phyloP scores from a whole-genome alignment of 2,329 filamentous ascomycete genomes.

The Aspergillus oerlinghausenensis region DNA sequence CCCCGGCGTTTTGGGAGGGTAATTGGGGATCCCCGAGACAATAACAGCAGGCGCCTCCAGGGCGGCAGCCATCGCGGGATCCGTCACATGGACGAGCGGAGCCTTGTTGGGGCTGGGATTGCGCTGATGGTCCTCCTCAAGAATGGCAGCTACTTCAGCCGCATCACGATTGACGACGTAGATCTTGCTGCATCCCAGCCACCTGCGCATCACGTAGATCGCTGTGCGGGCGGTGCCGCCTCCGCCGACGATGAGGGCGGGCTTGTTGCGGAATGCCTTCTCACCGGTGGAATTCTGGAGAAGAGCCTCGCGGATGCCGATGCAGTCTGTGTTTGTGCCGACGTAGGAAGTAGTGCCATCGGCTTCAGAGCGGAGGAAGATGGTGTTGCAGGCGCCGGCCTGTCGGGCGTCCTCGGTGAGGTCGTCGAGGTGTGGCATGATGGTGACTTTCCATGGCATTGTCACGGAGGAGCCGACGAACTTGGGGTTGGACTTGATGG shows the following conservation, averaged over 20 bases:
- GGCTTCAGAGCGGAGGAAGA: constrained; percentile 54
- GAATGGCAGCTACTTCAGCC: constrained; percentile 61
- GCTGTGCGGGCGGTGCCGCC: constrained; percentile 75
- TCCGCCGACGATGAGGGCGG: constrained; percentile 70
- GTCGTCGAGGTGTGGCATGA: constrained; percentile 68
- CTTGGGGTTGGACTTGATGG: constrained; percentile 35
- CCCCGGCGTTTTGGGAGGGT: constrained; percentile 60
- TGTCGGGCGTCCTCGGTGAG: constrained; percentile 67
- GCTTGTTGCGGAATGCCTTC: constrained; percentile 43
- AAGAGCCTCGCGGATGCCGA: constrained; percentile 72
- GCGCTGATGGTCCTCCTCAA: constrained; percentile 60
- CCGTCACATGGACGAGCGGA: constrained; percentile 56
- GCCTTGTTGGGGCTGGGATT: constrained; percentile 38
- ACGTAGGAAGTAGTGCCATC: constrained; percentile 53
- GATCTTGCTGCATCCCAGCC: constrained; percentile 62
- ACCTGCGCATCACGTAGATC: constrained; percentile 68
- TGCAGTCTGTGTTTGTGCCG: constrained; percentile 77
- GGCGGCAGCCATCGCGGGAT: constrained; percentile 54
- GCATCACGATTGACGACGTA: constrained; percentile 74
- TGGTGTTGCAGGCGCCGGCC: constrained; percentile 75
- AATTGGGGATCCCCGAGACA: constrained; percentile 71
- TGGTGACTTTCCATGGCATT: constrained; percentile 79
- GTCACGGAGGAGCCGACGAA: constrained; percentile 65
- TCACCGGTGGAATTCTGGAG: constrained; percentile 44
- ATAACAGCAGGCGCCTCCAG: constrained; percentile 62